Base-by-base conservation (phyloP, 306 rosid species). In the Citrullus mucosospermus region DNA sequence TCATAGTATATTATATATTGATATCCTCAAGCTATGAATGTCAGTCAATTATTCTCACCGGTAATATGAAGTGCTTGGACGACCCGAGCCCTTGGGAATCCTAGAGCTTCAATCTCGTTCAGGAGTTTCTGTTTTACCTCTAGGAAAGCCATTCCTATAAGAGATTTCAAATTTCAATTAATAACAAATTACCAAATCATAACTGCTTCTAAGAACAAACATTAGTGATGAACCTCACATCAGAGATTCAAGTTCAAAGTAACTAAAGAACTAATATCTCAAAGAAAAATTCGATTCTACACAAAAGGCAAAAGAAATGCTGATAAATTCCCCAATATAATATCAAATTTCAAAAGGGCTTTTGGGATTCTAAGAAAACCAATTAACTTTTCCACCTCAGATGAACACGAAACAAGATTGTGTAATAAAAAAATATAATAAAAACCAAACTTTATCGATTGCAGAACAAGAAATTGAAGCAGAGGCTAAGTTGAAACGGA, bases 31-130 rank as follows among this genome's bases (percentile, higher is more conserved):
- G 13, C 55, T 41, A 34, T 30, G 17, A 36, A 48, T 18, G 32
- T 14, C 75, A 56, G 20, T 38, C 17, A 16, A 9, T 38, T n/a
- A 51, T 79, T 32, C 85, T 79, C 25, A 93, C 98, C 96, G 15
- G 96, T 86, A 86, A 54, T 83, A 78, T 90, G 79, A 48, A 93
- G 93, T 53, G 90, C 93, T 41, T 92, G 81, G 1, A 78, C 86
- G 25, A 91, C 92, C 25, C 62, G 83, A 75, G 90, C 82, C 68
- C 32, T 69, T 4, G 91, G 88, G 84, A 91, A 90, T 78, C 93
- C 96, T 90, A 93, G 87, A 53, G 20, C 73, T 85, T 83, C 88
- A 57, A 93, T 87, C 75, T 89, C 88, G 60, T 44, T 65, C 53
- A 91, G 88, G 55, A 90, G 76, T 41, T 54, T 85, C 78, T 85